These are phyloP conservation scores for Cutaneotrichosporon mucoides DNA, from an alignment of 1,284 basidiomycete genomes.

Conservation along the genomic window DNA sequence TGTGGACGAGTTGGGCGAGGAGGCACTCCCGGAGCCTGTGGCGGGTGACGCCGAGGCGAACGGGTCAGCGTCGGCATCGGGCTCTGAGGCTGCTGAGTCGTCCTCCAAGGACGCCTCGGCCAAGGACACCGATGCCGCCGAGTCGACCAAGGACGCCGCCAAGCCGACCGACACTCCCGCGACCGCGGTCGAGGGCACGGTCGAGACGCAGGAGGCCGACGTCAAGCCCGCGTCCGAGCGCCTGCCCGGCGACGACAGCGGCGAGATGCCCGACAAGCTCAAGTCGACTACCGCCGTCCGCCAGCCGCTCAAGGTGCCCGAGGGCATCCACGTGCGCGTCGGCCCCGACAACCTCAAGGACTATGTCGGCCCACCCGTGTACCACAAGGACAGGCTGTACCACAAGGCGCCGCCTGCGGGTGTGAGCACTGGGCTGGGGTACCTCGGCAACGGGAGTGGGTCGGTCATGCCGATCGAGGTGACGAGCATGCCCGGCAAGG, in stretches of 20 bases:
- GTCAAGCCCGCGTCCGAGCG: constrained; percentile 49
- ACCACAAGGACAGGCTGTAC: constrained; percentile 94
- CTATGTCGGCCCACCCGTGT: constrained; percentile 89
- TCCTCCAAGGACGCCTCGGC: too few relatives aligned
- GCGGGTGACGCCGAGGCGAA: too few relatives aligned
- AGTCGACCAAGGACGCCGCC: background rate
- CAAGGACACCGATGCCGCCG: too few relatives aligned
- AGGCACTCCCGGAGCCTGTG: constrained; percentile 69
- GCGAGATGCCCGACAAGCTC: constrained; percentile 29
- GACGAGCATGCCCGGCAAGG: constrained; percentile 90
- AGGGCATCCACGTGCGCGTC: constrained; percentile 72
- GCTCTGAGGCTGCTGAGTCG: too few relatives aligned
- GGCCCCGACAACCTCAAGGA: constrained; percentile 85
- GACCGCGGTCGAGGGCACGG: constrained; percentile 27
- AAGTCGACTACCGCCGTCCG: constrained; percentile 66
- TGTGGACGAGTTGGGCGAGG: constrained; percentile 86
- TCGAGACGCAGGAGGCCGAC: constrained; percentile 47
- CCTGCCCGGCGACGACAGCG: constrained; percentile 38
- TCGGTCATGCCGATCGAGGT: constrained; percentile 97
- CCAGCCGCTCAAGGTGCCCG: constrained; percentile 76
- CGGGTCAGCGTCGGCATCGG: too few relatives aligned
- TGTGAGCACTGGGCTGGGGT: constrained; percentile 90
- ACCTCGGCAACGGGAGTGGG: constrained; percentile 92
- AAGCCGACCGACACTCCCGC: too few relatives aligned
- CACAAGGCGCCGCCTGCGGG: constrained; percentile 76